These are phyloP conservation scores for Cyclotella kingstonii DNA, from an alignment of 108 stramenopile genomes.

Conservation along the genomic window DNA sequence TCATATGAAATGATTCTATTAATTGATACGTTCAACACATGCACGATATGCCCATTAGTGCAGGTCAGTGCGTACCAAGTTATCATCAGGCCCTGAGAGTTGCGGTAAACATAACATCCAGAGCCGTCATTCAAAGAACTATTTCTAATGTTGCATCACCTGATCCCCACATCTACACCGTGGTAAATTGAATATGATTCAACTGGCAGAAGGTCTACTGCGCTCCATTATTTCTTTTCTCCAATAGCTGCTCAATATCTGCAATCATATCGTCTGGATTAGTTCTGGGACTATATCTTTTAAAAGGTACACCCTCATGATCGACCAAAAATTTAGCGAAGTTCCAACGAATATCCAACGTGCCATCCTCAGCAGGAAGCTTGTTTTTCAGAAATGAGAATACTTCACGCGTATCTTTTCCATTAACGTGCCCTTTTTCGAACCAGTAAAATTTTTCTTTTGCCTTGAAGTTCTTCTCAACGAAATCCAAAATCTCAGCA, in stretches of 20 bases:
- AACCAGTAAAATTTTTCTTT: slow-evolving; percentile 70
- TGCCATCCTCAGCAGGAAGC: slow-evolving; percentile 58
- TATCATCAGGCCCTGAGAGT: background rate
- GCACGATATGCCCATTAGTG: no score
- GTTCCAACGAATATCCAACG: slow-evolving; percentile 64
- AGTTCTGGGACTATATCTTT: slow-evolving; percentile 52
- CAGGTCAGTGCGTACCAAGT: background rate
- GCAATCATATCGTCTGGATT: slow-evolving; percentile 53
- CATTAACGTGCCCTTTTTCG: slow-evolving; percentile 80
- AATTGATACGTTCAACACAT: no score
- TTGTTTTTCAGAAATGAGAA: slow-evolving; percentile 61
- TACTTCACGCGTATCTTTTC: slow-evolving; percentile 65
- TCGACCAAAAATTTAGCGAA: slow-evolving; percentile 68
- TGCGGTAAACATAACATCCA: background rate
- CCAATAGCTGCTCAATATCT: slow-evolving; percentile 63
- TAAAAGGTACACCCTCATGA: slow-evolving; percentile 60
- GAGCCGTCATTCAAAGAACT: slow-evolving; percentile 14
- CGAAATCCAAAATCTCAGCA: slow-evolving; percentile 58
- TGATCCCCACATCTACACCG: background rate
- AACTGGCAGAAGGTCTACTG: background rate
- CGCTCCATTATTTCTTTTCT: slow-evolving; percentile 41
- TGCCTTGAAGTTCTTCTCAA: slow-evolving; percentile 40
- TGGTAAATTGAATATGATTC: background rate
- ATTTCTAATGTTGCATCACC: background rate
- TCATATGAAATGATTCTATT: no score